Percentiles rank a stretch among this genome's conserved stretches.
Evolutionary conservation across 768 basidiomycete genomes (phyloP).

Genomic region (Auriculariales sp.): DNA sequence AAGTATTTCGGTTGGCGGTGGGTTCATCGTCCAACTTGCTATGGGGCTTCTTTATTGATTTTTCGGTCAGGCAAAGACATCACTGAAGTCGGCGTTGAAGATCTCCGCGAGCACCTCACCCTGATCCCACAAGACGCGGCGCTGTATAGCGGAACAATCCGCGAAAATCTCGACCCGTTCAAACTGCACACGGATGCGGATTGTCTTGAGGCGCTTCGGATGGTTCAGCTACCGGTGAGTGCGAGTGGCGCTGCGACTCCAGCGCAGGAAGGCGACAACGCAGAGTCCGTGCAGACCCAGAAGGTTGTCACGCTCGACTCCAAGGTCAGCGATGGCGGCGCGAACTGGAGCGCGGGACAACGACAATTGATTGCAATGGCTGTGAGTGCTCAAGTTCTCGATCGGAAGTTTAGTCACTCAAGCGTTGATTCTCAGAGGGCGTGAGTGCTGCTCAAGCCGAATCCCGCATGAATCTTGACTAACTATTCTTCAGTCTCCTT

Average conservation of each 20-base stretch:
- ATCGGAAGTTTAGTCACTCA: no score
- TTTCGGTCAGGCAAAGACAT: slow-evolving; percentile 50
- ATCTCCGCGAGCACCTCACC: slow-evolving; percentile 42
- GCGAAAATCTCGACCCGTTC: slow-evolving; percentile 18
- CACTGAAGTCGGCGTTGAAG: slow-evolving; percentile 47
- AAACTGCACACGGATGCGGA: slow-evolving; percentile 64
- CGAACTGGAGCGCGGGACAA: slow-evolving; percentile 89
- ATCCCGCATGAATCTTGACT: neutral
- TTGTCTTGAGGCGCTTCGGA: slow-evolving; percentile 63
- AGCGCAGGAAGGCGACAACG: slow-evolving; percentile 5
- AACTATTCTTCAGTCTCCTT: slow-evolving; percentile 24
- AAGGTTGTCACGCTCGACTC: slow-evolving; percentile 53
- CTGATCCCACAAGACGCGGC: slow-evolving; percentile 12
- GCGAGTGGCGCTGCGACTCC: slow-evolving; percentile 17
- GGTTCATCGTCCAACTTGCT: no score
- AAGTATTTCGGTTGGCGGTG: slow-evolving; percentile 44
- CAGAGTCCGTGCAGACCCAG: slow-evolving; percentile 27
- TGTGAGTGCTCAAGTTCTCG: slow-evolving; percentile 35
- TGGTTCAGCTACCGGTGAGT: slow-evolving; percentile 52
- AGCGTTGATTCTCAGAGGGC: no score
- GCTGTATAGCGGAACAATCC: slow-evolving; percentile 3
- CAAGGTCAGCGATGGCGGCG: slow-evolving; percentile 70
- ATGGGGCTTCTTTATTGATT: no score
- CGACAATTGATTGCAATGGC: slow-evolving; percentile 82
- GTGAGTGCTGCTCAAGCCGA: slow-evolving; percentile 11